Conservation (phyloP, 148 eudicot species). For the Amaranthus palmeri region DNA sequence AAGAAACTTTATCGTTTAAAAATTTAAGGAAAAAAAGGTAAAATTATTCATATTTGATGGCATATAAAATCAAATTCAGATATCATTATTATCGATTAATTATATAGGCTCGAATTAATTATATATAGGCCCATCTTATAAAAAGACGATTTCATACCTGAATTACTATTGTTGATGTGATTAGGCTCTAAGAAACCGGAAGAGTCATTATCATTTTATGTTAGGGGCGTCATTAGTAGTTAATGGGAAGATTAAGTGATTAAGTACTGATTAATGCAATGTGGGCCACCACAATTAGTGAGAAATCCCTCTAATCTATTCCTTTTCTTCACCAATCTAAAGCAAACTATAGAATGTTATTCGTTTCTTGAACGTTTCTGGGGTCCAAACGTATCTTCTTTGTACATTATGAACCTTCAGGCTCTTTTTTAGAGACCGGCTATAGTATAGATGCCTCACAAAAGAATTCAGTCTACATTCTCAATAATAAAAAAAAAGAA, state of each 20-base stretch:
- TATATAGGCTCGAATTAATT: too few relatives aligned
- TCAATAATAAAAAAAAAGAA: too few relatives aligned
- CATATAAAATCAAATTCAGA: too few relatives aligned
- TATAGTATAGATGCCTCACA: too few relatives aligned
- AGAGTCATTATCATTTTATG: constrained; percentile 16
- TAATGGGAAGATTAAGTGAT: background rate
- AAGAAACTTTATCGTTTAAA: too few relatives aligned
- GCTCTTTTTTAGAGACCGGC: too few relatives aligned
- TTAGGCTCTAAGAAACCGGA: constrained; percentile 22
- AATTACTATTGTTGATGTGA: background rate
- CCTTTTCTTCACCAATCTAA: background rate
- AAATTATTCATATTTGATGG: too few relatives aligned
- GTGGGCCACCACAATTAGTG: background rate
- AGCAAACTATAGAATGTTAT: background rate
- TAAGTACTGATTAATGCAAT: background rate
- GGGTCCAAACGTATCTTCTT: background rate
- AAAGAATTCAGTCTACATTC: too few relatives aligned
- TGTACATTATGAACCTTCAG: background rate
- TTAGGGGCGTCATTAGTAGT: constrained; percentile 6
- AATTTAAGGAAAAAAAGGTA: too few relatives aligned
- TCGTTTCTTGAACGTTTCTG: background rate
- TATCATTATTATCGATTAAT: too few relatives aligned
- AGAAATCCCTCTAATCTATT: background rate
- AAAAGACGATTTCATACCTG: too few relatives aligned
- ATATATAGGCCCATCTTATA: too few relatives aligned